phyloP scores from a whole-genome alignment of 805 yeast genomes.

The Kodamaea jinghongensis region DNA sequence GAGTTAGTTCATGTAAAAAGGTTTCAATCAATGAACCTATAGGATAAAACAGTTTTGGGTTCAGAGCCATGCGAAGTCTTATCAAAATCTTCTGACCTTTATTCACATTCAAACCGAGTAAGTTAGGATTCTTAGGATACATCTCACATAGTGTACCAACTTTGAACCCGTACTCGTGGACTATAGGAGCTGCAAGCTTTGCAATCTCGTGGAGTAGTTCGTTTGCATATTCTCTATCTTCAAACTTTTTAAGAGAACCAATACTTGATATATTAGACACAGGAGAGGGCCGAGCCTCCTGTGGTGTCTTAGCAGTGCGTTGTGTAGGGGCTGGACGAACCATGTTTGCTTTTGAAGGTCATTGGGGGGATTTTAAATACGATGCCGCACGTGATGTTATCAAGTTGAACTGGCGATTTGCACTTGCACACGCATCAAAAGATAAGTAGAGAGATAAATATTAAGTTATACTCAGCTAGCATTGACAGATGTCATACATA shows the following conservation, averaged over 20 bases:
- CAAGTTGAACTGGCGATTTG: conserved; percentile 2
- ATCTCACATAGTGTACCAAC: conserved; percentile 76
- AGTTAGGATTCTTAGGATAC: conserved; percentile 62
- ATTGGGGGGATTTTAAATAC: conserved; percentile 2
- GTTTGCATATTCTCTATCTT: conserved; percentile 38
- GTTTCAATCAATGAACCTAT: conserved; percentile 72
- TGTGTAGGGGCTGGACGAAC: conserved; percentile 9
- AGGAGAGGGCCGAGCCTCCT: conserved; percentile 31
- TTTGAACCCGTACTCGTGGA: conserved; percentile 62
- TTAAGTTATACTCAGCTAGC: too few species aligned
- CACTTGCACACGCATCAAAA: neutral
- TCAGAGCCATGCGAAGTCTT: conserved; percentile 60
- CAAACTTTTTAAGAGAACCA: conserved; percentile 34
- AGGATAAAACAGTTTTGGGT: conserved; percentile 56
- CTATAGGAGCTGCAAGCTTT: conserved; percentile 69
- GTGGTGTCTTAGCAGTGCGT: neutral
- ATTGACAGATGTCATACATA: too few species aligned
- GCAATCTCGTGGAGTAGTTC: conserved; percentile 68
- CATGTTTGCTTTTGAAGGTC: conserved; percentile 7
- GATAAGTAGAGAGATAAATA: neutral
- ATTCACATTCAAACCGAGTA: conserved; percentile 83
- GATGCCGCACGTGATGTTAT: conserved; percentile 4
- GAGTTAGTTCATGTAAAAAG: conserved; percentile 84
- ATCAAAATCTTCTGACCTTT: conserved; percentile 70
- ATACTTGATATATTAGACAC: conserved; percentile 34